Percentiles rank a stretch among this genome's conserved stretches.
Evolutionary conservation across 345 rosid species (phyloP).

Genomic region (Kernera saxatilis): DNA sequence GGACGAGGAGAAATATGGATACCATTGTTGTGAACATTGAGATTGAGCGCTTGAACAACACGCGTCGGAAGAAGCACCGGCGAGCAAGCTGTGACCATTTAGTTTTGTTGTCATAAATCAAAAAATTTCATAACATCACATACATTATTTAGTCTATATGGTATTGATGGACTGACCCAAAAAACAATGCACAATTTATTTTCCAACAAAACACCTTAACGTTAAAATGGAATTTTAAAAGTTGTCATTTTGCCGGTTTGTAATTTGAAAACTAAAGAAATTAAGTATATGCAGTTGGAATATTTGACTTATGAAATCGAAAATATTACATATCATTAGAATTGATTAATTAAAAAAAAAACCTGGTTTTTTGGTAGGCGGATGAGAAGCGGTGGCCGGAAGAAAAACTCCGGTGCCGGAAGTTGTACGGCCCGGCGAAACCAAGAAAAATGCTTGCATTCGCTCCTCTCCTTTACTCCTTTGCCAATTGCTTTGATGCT

Average conservation of each 20-base stretch:
- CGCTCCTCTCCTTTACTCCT: constrained; percentile 41
- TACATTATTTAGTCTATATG: background rate
- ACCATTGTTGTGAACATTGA: constrained; percentile 37
- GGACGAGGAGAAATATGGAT: constrained; percentile 40
- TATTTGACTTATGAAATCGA: background rate
- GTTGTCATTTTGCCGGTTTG: too few relatives aligned
- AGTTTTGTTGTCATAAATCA: background rate
- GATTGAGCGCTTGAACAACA: constrained; percentile 57
- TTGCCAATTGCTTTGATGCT: constrained; percentile 28
- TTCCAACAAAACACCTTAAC: too few relatives aligned
- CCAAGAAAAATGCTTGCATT: constrained; percentile 80
- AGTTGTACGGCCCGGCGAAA: constrained; percentile 45
- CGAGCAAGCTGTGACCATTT: constrained; percentile 38
- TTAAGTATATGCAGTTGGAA: background rate
- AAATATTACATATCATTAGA: background rate
- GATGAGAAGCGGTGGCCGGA: constrained; percentile 47
- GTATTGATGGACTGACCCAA: too few relatives aligned
- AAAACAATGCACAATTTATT: too few relatives aligned
- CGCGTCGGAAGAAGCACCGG: constrained; percentile 56
- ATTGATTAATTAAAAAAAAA: background rate
- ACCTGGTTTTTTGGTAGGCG: constrained; percentile 54
- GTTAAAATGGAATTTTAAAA: too few relatives aligned
- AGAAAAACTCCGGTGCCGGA: constrained; percentile 89
- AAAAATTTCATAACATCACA: background rate
- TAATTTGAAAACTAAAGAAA: too few relatives aligned